Percentiles rank a stretch among this genome's conserved stretches.
Evolutionary conservation across 2,329 filamentous ascomycete species (phyloP).

Genomic region (Falciphora oryzae): DNA sequence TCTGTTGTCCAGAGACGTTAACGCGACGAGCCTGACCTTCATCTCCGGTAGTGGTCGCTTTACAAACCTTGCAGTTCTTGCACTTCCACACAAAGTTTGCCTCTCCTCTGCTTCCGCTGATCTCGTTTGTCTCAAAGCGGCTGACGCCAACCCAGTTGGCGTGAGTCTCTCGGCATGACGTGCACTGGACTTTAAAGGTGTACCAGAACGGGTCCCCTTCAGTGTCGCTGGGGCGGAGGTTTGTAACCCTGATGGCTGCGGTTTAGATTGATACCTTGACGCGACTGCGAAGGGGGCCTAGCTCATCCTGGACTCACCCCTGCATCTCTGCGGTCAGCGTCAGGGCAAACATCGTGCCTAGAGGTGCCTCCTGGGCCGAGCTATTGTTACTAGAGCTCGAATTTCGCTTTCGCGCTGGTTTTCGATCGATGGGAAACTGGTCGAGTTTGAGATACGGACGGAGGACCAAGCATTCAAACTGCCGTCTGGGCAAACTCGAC

Average conservation of each 20-base stretch:
- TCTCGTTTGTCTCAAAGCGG: constrained; percentile 84
- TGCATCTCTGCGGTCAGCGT: constrained; percentile 62
- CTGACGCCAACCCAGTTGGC: constrained; percentile 80
- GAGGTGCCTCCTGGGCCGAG: not conserved
- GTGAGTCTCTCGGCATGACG: constrained; percentile 90
- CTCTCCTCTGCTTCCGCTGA: constrained; percentile 89
- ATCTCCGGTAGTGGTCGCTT: not conserved
- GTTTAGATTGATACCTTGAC: not conserved
- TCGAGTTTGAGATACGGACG: not conserved
- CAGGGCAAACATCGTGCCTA: constrained; percentile 55
- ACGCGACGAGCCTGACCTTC: not conserved
- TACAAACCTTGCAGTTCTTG: constrained; percentile 84
- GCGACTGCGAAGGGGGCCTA: not conserved
- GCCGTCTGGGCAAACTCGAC: not conserved
- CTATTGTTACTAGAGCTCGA: not conserved
- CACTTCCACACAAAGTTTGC: constrained; percentile 99
- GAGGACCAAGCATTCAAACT: not conserved
- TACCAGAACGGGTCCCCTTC: constrained; percentile 85
- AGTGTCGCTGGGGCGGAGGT: constrained; percentile 79
- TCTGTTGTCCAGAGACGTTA: constrained; percentile 36
- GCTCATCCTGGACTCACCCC: constrained; percentile 44
- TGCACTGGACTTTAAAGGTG: constrained; percentile 97
- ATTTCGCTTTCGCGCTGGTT: not conserved
- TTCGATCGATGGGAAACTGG: not conserved
- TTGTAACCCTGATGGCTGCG: constrained; percentile 64